Conservation (phyloP, 2,329 filamentous ascomycete genomes). For the Trichoderma hamatum region DNA sequence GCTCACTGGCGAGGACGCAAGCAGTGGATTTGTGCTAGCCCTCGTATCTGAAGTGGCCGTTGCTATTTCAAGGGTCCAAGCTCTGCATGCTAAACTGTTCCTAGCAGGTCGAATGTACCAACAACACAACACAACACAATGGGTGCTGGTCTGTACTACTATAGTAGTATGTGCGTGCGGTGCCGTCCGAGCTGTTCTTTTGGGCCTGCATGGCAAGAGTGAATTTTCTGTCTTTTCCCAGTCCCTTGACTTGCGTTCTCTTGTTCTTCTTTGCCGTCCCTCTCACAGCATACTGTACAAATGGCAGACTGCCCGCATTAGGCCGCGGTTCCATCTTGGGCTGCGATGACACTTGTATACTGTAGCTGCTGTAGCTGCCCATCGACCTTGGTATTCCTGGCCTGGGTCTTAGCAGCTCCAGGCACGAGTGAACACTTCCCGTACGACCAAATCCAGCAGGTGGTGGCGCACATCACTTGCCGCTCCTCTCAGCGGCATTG, state of each 20-base stretch:
- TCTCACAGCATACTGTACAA: neutral
- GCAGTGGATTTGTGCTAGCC: neutral
- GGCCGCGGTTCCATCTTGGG: slow-evolving; percentile 14
- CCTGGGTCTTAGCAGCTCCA: neutral
- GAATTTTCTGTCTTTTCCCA: neutral
- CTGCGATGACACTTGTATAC: slow-evolving; percentile 10
- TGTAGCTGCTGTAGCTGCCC: slow-evolving; percentile 11
- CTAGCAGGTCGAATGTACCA: neutral
- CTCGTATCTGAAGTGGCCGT: neutral
- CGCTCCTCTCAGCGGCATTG: neutral
- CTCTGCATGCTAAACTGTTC: slow-evolving; percentile 3
- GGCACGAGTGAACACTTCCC: neutral
- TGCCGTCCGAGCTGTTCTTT: neutral
- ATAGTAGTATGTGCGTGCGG: neutral
- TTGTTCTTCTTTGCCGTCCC: neutral
- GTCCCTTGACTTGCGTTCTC: neutral
- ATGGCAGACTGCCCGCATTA: neutral
- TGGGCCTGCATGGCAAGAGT: neutral
- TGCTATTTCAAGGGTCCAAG: slow-evolving; percentile 20
- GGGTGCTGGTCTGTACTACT: neutral
- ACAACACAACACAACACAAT: neutral
- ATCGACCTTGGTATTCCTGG: neutral
- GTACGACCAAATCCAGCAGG: slow-evolving; percentile 23
- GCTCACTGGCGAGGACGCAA: neutral
- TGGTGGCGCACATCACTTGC: slow-evolving; percentile 22